phyloP scores from a whole-genome alignment of 2,329 filamentous ascomycete species.

The Cladophialophora psammophila region DNA sequence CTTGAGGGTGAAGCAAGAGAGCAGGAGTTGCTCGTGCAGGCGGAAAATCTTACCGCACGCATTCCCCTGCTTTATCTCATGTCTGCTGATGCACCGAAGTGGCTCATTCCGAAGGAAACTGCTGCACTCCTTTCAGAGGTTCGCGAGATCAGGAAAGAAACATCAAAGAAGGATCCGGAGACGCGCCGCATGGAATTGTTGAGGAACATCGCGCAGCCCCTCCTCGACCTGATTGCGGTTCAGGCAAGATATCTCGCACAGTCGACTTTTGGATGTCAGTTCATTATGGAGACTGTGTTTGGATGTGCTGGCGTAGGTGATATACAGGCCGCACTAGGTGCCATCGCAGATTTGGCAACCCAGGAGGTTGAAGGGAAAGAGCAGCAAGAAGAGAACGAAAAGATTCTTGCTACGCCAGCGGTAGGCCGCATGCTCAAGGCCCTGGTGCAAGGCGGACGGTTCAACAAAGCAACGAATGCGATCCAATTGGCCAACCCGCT shows the following conservation, averaged over 20 bases:
- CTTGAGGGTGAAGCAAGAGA: conserved; percentile 48
- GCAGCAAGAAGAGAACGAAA: conserved; percentile 49
- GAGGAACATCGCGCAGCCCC: conserved; percentile 73
- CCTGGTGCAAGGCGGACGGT: conserved; percentile 86
- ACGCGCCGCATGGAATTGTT: conserved; percentile 78
- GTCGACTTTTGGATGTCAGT: conserved; percentile 84
- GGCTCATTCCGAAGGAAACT: conserved; percentile 68
- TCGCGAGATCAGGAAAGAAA: conserved; percentile 77
- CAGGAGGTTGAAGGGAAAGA: conserved; percentile 52
- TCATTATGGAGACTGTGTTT: conserved; percentile 82
- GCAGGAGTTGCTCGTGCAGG: conserved; percentile 53
- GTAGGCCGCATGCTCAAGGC: conserved; percentile 89
- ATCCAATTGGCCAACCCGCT: conserved; percentile 74
- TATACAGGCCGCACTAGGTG: conserved; percentile 75
- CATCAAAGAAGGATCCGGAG: conserved; percentile 90
- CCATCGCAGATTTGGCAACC: conserved; percentile 61
- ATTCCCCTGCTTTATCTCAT: conserved; percentile 82
- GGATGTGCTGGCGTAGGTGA: conserved; percentile 69
- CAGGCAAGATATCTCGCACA: conserved; percentile 72
- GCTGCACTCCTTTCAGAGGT: conserved; percentile 77
- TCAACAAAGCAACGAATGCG: conserved; percentile 75
- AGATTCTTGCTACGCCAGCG: conserved; percentile 67
- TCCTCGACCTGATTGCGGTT: conserved; percentile 76
- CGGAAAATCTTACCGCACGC: conserved; percentile 59
- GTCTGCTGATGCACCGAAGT: conserved; percentile 66